phyloP scores from a whole-genome alignment of 1,139 yeast species.

The Suzukiozyma palmioleophila region DNA sequence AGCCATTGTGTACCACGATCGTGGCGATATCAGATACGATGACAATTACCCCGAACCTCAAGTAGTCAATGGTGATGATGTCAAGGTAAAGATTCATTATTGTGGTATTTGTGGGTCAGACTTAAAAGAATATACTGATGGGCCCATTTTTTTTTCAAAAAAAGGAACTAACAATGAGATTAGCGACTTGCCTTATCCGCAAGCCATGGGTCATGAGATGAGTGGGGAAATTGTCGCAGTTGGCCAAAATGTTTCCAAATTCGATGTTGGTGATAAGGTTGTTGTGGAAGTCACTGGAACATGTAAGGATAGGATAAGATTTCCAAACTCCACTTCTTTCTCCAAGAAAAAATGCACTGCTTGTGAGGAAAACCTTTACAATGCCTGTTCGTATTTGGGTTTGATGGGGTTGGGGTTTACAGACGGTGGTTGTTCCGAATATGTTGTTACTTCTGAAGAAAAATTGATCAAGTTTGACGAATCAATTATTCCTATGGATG shows the following conservation, averaged over 20 bases:
- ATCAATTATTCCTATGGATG: conserved; percentile 34
- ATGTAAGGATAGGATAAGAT: conserved; percentile 36
- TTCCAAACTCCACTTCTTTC: conserved; percentile 23
- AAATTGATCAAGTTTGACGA: conserved; percentile 33
- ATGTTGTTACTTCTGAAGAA: conserved; percentile 29
- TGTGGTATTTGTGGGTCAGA: conserved; percentile 63
- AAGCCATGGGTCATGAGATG: conserved; percentile 51
- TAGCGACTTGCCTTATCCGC: conserved; percentile 16
- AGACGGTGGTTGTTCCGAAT: conserved; percentile 45
- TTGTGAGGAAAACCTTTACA: conserved; percentile 40
- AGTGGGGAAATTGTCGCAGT: conserved; percentile 38
- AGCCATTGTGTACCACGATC: conserved; percentile 52
- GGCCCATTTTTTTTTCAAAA: conserved; percentile 44
- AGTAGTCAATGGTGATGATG: conserved; percentile 40
- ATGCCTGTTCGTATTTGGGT: conserved; percentile 43
- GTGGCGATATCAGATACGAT: conserved; percentile 43
- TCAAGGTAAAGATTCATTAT: conserved; percentile 46
- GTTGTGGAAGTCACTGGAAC: conserved; percentile 52
- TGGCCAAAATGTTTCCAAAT: conserved; percentile 16
- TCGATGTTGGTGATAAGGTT: conserved; percentile 40
- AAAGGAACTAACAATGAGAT: conserved; percentile 17
- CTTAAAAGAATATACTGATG: conserved; percentile 48
- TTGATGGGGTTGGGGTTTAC: conserved; percentile 42
- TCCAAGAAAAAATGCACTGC: conserved; percentile 32
- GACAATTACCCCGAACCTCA: conserved; percentile 40